phyloP scores from a whole-genome alignment of 805 yeast species.

The Starmerella roubikii region DNA sequence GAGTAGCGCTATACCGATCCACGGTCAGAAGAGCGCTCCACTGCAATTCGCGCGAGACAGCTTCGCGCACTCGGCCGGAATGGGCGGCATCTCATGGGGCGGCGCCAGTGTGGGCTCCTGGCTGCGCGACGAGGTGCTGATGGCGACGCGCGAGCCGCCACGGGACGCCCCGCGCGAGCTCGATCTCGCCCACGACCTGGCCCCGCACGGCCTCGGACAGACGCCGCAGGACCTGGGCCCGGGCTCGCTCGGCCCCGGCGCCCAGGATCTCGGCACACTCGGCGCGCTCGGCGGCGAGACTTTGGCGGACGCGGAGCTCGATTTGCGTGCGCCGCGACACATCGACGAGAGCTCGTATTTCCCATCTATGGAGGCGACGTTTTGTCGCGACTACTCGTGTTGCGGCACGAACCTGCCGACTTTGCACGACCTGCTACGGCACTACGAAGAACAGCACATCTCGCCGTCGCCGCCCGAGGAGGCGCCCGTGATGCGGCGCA shows the following conservation, averaged over 20 bases:
- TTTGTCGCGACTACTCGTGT: conserved; percentile 91
- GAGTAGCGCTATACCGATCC: conserved; percentile 19
- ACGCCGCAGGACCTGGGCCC: neutral
- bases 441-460: conserved; percentile 93
- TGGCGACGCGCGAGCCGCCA: conserved; percentile 17
- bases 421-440: conserved; percentile 80
- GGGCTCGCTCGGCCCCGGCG: conserved; percentile 2
- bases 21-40: conserved; percentile 14
- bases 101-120: conserved; percentile 89
- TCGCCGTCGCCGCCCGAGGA: conserved; percentile 40
- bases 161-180: conserved; percentile 4
- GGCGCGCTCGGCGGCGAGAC: neutral
- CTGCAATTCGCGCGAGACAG: conserved; percentile 64
- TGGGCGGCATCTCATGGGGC: conserved; percentile 98
- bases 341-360: conserved; percentile 50
- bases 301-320: neutral
- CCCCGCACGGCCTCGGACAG: neutral
- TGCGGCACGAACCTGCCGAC: conserved; percentile 90
- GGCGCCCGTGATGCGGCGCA: conserved; percentile 25
- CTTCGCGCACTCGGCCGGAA: conserved; percentile 90
- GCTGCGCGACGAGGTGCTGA: conserved; percentile 68
- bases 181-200: conserved; percentile 7
- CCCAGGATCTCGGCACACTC: neutral
- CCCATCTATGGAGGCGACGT: conserved; percentile 88
- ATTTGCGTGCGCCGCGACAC: neutral